A percentile compares a stretch with the other conserved stretches of the same genome.
These are phyloP conservation scores for Populus ilicifolia DNA, from an alignment of 345 rosid genomes.

Conservation along the genomic window DNA sequence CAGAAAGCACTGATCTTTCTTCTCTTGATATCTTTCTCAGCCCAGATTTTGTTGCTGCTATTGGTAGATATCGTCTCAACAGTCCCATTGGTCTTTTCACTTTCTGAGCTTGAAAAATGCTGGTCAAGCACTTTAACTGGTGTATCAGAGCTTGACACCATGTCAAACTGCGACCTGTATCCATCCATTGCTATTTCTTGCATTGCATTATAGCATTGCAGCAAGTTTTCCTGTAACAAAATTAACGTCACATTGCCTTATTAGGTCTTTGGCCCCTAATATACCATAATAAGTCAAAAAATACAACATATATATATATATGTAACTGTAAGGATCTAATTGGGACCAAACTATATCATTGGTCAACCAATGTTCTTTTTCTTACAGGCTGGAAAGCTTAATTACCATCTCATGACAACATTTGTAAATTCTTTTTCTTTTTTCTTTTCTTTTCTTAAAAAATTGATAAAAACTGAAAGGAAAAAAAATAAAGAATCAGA, in stretches of 20 bases:
- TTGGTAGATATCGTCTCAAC: constrained; percentile 6
- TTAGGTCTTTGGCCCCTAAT: background rate
- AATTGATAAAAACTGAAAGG: background rate
- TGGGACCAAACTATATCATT: too few relatives aligned
- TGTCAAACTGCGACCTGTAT: constrained; percentile 33
- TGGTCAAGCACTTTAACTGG: constrained; percentile 54
- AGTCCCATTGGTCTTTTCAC: constrained; percentile 34
- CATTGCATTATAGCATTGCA: constrained; percentile 47
- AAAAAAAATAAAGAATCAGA: background rate
- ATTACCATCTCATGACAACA: background rate
- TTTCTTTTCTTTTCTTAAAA: background rate
- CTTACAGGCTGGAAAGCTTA: background rate
- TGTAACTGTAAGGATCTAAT: background rate
- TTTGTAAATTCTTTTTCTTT: too few relatives aligned
- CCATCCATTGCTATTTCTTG: constrained; percentile 34
- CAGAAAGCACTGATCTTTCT: constrained; percentile 26
- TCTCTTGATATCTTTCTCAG: constrained; percentile 26
- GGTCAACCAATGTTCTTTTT: background rate
- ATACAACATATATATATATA: too few relatives aligned
- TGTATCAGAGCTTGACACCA: constrained; percentile 40
- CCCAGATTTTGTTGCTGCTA: background rate
- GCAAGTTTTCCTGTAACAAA: constrained; percentile 41
- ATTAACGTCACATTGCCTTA: background rate
- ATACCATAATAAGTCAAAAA: too few relatives aligned
- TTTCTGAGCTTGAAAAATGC: constrained; percentile 46